phyloP scores from a whole-genome alignment of 345 rosid species.

The Melaleuca quinquenervia region DNA sequence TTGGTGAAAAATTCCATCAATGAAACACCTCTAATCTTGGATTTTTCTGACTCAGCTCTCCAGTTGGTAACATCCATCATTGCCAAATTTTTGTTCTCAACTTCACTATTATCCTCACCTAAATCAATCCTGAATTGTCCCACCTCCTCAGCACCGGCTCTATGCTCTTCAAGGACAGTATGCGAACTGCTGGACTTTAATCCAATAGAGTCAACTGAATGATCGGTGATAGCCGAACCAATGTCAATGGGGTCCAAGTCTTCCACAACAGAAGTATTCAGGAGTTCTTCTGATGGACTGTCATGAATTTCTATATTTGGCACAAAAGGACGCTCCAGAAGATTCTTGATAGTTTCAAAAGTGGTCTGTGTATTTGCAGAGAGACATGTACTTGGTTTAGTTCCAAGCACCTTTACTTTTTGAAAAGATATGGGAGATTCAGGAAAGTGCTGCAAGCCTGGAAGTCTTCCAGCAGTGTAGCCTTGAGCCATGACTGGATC shows the following conservation, averaged over 20 bases:
- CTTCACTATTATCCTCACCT: neutral
- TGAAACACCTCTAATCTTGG: constrained; percentile 73
- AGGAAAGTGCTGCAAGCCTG: constrained; percentile 15
- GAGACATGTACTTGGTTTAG: neutral
- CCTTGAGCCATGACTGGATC: constrained; percentile 8
- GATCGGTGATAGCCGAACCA: neutral
- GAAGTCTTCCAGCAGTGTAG: constrained; percentile 7
- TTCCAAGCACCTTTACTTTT: neutral
- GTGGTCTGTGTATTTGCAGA: neutral
- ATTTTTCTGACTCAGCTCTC: constrained; percentile 53
- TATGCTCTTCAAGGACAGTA: constrained; percentile 4
- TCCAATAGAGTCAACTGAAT: neutral
- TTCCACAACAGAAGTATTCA: neutral
- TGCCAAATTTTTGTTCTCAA: neutral
- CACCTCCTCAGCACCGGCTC: constrained; percentile 3
- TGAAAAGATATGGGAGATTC: constrained; percentile 10
- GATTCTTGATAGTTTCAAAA: neutral
- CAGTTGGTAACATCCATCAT: neutral
- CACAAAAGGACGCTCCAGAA: neutral
- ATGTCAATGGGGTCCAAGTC: neutral
- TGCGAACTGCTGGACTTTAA: neutral
- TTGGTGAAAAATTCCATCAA: constrained; percentile 76
- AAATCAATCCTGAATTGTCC: neutral
- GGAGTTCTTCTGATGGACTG: neutral
- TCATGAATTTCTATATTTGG: neutral